Evolutionary conservation across 2,329 filamentous ascomycete genomes (phyloP).

Genomic region (Westerdykella ornata): DNA sequence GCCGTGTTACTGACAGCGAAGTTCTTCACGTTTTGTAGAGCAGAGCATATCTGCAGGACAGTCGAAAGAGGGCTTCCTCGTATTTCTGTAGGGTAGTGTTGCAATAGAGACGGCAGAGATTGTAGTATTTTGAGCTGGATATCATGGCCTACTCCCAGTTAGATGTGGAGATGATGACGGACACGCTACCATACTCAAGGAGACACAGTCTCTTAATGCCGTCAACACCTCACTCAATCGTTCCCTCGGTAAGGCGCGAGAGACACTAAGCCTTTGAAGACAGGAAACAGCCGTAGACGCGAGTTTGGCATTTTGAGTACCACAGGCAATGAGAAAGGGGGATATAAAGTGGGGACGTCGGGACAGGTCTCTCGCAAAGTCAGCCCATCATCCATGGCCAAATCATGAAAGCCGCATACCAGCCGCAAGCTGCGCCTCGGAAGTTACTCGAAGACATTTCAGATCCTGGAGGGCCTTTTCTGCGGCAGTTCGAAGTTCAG

Average conservation of each 20-base stretch:
- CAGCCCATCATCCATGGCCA: conserved; percentile 14
- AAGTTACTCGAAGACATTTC: conserved; percentile 65
- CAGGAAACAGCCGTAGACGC: conserved; percentile 82
- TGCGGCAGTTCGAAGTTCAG: conserved; percentile 82
- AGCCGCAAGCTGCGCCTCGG: conserved; percentile 67
- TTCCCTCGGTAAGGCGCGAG: conserved; percentile 68
- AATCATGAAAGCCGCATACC: conserved; percentile 43
- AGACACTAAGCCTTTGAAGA: conserved; percentile 79
- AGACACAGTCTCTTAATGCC: conserved; percentile 75
- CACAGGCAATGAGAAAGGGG: conserved; percentile 89
- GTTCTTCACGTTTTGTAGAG: conserved; percentile 85
- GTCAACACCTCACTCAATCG: conserved; percentile 81
- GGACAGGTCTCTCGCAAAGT: conserved; percentile 61
- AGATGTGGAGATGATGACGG: conserved; percentile 5
- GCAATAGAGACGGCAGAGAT: conserved; percentile 77
- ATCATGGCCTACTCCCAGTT: conserved; percentile 56
- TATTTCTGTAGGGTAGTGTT: conserved; percentile 80
- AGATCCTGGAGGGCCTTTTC: conserved; percentile 91
- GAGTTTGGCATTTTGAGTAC: conserved; percentile 83
- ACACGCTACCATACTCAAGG: conserved; percentile 50
- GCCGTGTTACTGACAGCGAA: conserved; percentile 92
- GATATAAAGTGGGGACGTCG: conserved; percentile 79
- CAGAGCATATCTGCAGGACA: conserved; percentile 83
- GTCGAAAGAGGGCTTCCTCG: conserved; percentile 74
- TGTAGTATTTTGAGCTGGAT: conserved; percentile 95